A percentile compares a stretch with the other conserved stretches of the same genome.
These are phyloP conservation scores for Aegilops sharonensis DNA, from an alignment of 176 grass and related monocot genomes.

Conservation along the genomic window DNA sequence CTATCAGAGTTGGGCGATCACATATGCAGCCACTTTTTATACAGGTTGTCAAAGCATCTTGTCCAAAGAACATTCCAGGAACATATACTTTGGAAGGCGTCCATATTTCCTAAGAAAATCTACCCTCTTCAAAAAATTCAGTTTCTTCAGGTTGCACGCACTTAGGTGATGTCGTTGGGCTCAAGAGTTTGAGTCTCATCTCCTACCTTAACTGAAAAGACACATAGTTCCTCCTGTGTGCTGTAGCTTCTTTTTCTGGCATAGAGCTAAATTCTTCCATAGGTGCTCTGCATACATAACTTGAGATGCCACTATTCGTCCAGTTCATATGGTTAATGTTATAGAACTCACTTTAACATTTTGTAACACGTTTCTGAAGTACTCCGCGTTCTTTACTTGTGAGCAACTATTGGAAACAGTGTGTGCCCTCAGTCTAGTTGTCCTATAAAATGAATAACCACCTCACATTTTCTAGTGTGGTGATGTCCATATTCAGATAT, in stretches of 20 bases:
- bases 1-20: constrained; percentile 4
- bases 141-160: constrained; percentile 5
- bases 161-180: not conserved
- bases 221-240: not conserved
- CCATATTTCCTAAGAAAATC: not conserved
- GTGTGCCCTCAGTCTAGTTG: not conserved
- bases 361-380: not conserved
- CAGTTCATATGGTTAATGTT: not conserved
- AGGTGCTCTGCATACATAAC: constrained; percentile 1
- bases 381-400: not conserved
- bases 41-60: not conserved
- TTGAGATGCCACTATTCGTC: not conserved
- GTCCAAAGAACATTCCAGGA: constrained; percentile 5
- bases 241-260: not conserved
- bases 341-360: not conserved
- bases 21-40: not conserved
- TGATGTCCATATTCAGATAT: not conserved
- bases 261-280: not conserved
- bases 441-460: not conserved
- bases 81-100: not conserved
- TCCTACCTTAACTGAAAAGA: not conserved
- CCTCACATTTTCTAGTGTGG: not conserved
- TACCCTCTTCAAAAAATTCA: not conserved
- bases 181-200: not conserved
- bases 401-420: constrained; percentile 6